phyloP scores from a whole-genome alignment of 116 monocot genomes.

The Phalaenopsis hybrid region DNA sequence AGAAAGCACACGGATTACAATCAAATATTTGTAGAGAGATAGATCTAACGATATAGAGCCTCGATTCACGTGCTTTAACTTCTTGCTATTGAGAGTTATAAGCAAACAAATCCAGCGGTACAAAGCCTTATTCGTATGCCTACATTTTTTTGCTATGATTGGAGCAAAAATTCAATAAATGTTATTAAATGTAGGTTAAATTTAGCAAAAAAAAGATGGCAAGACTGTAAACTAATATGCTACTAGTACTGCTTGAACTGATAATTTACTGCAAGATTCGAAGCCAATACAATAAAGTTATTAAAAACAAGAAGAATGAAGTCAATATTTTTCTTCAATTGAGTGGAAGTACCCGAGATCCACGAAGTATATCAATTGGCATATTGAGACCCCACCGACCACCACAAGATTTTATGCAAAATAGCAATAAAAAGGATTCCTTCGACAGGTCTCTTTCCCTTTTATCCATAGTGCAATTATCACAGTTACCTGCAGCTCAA shows the following conservation, averaged over 20 bases:
- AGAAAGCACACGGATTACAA: too few relatives aligned
- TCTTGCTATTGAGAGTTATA: too few relatives aligned
- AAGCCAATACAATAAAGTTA: not conserved
- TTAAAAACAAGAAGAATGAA: not conserved
- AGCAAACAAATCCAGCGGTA: too few relatives aligned
- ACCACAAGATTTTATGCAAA: slow-evolving; percentile 77
- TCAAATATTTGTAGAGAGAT: too few relatives aligned
- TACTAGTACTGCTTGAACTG: not conserved
- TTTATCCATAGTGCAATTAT: slow-evolving; percentile 63
- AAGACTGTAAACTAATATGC: not conserved
- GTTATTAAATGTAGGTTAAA: not conserved
- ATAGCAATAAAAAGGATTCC: slow-evolving; percentile 79
- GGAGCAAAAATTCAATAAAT: too few relatives aligned
- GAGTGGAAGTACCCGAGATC: slow-evolving; percentile 57
- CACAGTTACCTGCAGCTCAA: slow-evolving; percentile 78
- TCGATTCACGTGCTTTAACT: too few relatives aligned
- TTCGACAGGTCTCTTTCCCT: slow-evolving; percentile 67
- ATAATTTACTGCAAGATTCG: not conserved
- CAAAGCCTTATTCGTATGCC: too few relatives aligned
- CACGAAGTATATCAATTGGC: slow-evolving; percentile 94
- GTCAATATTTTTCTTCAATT: not conserved
- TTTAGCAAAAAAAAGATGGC: not conserved
- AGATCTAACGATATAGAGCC: too few relatives aligned
- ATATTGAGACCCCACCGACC: slow-evolving; percentile 86
- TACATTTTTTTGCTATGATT: too few relatives aligned